Conservation (phyloP, 495 filamentous ascomycete genomes). For the Penicillium cataractarum region DNA sequence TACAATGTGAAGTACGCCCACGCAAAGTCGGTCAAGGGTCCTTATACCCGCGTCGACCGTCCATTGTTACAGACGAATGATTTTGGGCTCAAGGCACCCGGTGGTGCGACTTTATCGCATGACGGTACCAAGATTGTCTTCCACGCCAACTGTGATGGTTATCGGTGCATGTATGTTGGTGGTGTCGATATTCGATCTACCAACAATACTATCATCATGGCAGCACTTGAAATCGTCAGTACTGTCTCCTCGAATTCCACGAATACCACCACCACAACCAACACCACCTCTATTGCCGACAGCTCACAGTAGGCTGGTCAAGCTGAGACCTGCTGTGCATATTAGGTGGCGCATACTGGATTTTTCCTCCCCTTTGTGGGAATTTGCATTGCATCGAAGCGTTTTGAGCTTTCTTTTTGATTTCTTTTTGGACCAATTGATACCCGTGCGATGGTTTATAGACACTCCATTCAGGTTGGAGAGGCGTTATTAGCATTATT, state of each 20-base stretch:
- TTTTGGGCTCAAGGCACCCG: slow-evolving; percentile 50
- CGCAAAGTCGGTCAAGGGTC: slow-evolving; percentile 48
- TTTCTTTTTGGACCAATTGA: slow-evolving; percentile 4
- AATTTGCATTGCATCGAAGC: slow-evolving; percentile 12
- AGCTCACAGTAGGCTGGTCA: slow-evolving; percentile 1
- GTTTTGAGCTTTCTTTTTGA: slow-evolving; percentile 5
- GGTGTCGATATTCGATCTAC: slow-evolving; percentile 31
- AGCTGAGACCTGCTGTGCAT: background rate
- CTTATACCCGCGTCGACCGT: slow-evolving; percentile 40
- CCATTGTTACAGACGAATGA: slow-evolving; percentile 46
- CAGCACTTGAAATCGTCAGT: slow-evolving; percentile 7
- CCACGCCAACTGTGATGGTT: slow-evolving; percentile 51
- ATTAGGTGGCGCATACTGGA: background rate
- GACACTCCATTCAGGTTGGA: background rate
- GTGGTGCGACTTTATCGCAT: slow-evolving; percentile 51
- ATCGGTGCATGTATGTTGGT: slow-evolving; percentile 38
- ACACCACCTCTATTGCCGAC: slow-evolving; percentile 3
- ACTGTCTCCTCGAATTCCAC: slow-evolving; percentile 11
- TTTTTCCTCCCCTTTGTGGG: background rate
- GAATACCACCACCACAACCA: background rate
- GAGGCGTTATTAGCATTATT: background rate
- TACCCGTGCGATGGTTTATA: slow-evolving; percentile 13
- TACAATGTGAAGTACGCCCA: slow-evolving; percentile 62
- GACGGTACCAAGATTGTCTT: slow-evolving; percentile 53
- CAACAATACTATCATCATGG: slow-evolving; percentile 22